Percentiles rank a stretch among this genome's conserved stretches.
Evolutionary conservation across 768 basidiomycete species (phyloP).

Genomic region (Rhodotorula diobovata): DNA sequence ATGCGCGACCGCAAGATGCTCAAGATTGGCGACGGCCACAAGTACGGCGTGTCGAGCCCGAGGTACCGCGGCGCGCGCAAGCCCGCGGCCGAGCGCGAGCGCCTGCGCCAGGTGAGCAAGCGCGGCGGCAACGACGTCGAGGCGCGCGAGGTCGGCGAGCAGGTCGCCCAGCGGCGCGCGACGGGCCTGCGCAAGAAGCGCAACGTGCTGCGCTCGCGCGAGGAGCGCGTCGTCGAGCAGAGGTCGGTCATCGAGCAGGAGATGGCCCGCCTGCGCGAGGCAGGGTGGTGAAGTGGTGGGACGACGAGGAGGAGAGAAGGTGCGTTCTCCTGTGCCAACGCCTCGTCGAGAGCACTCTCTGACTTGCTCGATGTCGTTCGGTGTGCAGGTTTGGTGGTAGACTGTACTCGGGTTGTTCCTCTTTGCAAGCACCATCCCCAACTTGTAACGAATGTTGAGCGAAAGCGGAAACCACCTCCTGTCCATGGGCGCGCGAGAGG

Average conservation of each 20-base stretch:
- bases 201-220: slow-evolving; percentile 34
- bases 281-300: slow-evolving; percentile 24
- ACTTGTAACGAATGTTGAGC: no score
- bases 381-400: no score
- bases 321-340: not conserved
- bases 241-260: slow-evolving; percentile 21
- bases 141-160: slow-evolving; percentile 12
- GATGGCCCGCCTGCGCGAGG: slow-evolving; percentile 26
- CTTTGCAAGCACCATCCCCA: no score
- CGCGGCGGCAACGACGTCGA: slow-evolving; percentile 15
- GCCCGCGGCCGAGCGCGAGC: slow-evolving; percentile 17
- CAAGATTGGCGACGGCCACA: slow-evolving; percentile 37
- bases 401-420: no score
- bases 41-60: slow-evolving; percentile 24
- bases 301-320: not conserved
- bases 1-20: slow-evolving; percentile 40
- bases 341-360: no score
- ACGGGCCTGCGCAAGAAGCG: slow-evolving; percentile 27
- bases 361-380: no score
- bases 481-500: no score
- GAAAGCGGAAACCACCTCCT: no score
- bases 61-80: slow-evolving; percentile 37
- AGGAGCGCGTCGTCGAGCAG: slow-evolving; percentile 17
- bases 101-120: slow-evolving; percentile 11
- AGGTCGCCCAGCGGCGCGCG: slow-evolving; percentile 15